phyloP scores from a whole-genome alignment of 2,329 filamentous ascomycete genomes.

The Aureobasidium namibiae region DNA sequence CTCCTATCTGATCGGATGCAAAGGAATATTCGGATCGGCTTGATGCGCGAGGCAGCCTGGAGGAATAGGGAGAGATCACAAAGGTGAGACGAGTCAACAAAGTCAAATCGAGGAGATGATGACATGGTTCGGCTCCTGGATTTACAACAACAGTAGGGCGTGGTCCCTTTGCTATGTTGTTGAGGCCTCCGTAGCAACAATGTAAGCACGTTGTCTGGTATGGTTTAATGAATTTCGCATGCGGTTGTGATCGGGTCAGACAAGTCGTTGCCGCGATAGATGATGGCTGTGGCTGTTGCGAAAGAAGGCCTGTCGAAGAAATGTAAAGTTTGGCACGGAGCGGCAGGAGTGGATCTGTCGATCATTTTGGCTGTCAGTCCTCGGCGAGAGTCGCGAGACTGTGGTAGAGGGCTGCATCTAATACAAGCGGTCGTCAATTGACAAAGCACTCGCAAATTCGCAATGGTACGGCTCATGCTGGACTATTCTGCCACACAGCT shows the following conservation, averaged over 20 bases:
- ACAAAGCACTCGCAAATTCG: not conserved
- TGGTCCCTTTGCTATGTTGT: not conserved
- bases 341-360: not conserved
- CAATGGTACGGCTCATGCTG: not conserved
- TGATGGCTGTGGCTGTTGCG: not conserved
- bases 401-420: slow-evolving; percentile 7
- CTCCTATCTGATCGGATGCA: not conserved
- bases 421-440: not conserved
- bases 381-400: not conserved
- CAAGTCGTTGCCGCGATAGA: not conserved
- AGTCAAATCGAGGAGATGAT: not conserved
- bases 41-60: not conserved
- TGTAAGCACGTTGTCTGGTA: slow-evolving; percentile 2
- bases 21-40: not conserved
- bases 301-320: not conserved
- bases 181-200: slow-evolving; percentile 2
- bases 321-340: slow-evolving; percentile 2
- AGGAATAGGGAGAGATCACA: not conserved
- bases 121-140: not conserved
- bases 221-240: not conserved
- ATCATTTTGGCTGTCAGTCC: not conserved
- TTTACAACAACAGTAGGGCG: not conserved
- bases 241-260: not conserved
- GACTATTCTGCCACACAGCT: not conserved
- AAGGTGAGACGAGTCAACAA: slow-evolving; percentile 6